Base-by-base conservation (phyloP, 345 rosid species). In the Gossypium raimondii region DNA sequence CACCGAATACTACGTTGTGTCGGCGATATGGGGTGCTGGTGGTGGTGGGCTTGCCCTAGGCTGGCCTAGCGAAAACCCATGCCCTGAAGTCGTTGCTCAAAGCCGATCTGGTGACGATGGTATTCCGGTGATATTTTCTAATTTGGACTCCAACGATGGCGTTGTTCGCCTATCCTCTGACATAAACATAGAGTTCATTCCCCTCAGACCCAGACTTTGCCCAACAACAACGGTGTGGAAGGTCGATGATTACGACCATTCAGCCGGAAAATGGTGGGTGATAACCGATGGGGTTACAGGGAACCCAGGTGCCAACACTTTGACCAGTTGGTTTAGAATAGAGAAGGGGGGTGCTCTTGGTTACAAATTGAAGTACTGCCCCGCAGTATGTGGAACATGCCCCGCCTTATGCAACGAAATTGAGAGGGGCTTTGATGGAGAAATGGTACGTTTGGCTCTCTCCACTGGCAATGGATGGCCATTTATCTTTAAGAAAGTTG, bases 271-370 rank as follows among this genome's bases (percentile, higher is more conserved):
- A 3, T 24, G 20, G 22, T 67, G 72, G 72, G 22, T 67, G 56
- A 16, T n/a, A 67, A 25, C 55, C 4, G 57, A 18, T 24, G 57
- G 43, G 4, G 18, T 2, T 14, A 16, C 3, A 24, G 57, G 72
- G 3, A 4, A 24, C 4, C 43, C 72, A 8, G 72, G 57, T 24
- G 5, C 43, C n/a, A 7, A 48, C 18, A 67, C 72, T 25, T 3
- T 67, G 20, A 24, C 17, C 2, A 77, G 50, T 29, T 72, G 76
- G 80, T 77, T 77, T 25, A 48, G 25, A 38, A 1, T 67, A 2
- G 57, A 67, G 12, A 24, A 10, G 29, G 16, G 0, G 22, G 2
- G 7, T 12, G 0, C 0, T 4, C 0, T 14, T 2, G 12, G 2
- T 1, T 67, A 48, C 43, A 13, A 0, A 22, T 13, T 67, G 48